These are phyloP conservation scores for Funneliformis caledonium DNA, from an alignment of 371 early-diverging fungal genomes.

Conservation along the genomic window DNA sequence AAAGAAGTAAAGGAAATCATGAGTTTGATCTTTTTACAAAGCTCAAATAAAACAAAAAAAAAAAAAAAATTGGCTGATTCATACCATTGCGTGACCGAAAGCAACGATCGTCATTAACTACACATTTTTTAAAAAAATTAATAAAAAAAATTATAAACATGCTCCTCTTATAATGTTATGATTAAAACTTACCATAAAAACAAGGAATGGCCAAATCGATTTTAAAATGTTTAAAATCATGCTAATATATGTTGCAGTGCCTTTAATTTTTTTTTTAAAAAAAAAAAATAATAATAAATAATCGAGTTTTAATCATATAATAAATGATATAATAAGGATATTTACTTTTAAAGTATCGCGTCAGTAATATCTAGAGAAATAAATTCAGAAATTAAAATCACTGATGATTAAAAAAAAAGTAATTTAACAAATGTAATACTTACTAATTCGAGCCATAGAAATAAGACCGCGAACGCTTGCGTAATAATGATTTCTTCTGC, in stretches of 20 bases:
- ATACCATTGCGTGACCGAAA: slow-evolving; percentile 19
- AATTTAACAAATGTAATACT: background rate
- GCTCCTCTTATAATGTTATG: no score
- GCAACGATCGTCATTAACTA: background rate
- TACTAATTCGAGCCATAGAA: slow-evolving; percentile 19
- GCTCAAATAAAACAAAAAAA: no score
- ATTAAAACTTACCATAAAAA: background rate
- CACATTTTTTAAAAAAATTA: background rate
- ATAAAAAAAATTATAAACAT: background rate
- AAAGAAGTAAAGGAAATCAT: no score
- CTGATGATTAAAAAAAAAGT: background rate
- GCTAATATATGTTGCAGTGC: slow-evolving; percentile 1
- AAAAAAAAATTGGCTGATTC: no score
- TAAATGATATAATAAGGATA: no score
- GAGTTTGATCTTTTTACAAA: no score
- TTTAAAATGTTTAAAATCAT: slow-evolving; percentile 11
- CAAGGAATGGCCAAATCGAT: slow-evolving; percentile 6
- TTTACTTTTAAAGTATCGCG: no score
- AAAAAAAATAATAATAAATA: background rate
- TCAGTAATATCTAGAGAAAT: no score
- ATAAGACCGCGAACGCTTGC: background rate
- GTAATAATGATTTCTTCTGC: background rate
- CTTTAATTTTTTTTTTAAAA: no score
- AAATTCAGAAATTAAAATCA: no score
- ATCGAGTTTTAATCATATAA: no score